These are phyloP conservation scores for Paraphoma sp. DNA, from an alignment of 2,329 filamentous ascomycete genomes.

Conservation along the genomic window DNA sequence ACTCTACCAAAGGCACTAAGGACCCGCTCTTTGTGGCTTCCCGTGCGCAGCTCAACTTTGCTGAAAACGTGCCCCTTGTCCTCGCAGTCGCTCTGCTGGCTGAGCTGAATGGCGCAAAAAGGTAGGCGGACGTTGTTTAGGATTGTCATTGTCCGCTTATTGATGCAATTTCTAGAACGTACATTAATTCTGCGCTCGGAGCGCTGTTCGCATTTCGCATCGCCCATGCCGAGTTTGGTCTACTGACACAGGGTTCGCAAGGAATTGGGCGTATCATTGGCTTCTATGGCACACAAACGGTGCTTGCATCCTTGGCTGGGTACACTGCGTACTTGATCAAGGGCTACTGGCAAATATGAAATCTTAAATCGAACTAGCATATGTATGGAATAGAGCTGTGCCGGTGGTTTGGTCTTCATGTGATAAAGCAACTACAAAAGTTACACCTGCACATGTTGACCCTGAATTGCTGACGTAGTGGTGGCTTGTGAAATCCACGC, in stretches of 20 bases:
- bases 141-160: neutral
- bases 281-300: constrained; percentile 40
- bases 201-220: constrained; percentile 49
- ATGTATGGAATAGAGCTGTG: no score
- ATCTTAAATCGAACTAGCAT: no score
- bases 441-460: neutral
- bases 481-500: constrained; percentile 11
- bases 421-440: neutral
- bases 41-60: constrained; percentile 51
- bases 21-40: constrained; percentile 46
- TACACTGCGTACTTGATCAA: constrained; percentile 42
- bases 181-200: constrained; percentile 48
- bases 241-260: constrained; percentile 32
- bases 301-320: constrained; percentile 34
- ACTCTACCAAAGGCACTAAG: constrained; percentile 14
- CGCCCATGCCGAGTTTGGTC: constrained; percentile 49
- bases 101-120: constrained; percentile 54
- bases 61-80: constrained; percentile 53
- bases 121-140: constrained; percentile 17
- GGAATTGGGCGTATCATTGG: constrained; percentile 35
- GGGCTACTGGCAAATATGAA: constrained; percentile 34
- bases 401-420: neutral
- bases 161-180: neutral
- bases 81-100: constrained; percentile 48
- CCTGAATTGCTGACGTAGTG: constrained; percentile 19